Evolutionary conservation across 2,329 filamentous ascomycete genomes (phyloP).

Genomic region (Penicillium sp.): DNA sequence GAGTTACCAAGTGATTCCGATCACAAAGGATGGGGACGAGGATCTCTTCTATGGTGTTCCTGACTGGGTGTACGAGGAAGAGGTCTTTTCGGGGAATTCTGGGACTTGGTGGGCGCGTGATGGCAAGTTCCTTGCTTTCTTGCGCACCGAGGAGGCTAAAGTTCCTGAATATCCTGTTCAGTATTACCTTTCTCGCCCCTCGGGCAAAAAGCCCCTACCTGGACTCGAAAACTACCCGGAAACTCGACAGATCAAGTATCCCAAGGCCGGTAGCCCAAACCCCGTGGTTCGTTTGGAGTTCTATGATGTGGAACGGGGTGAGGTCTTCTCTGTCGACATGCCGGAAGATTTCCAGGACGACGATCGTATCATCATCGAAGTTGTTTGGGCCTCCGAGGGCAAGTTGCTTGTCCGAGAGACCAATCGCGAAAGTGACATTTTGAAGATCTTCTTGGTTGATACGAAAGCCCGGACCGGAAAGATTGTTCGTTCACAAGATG

Average conservation of each 20-base stretch:
- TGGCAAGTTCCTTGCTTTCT: slow-evolving; percentile 84
- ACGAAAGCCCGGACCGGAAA: slow-evolving; percentile 71
- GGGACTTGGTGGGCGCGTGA: slow-evolving; percentile 96
- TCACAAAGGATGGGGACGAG: slow-evolving; percentile 82
- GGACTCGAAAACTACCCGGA: slow-evolving; percentile 91
- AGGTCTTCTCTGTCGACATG: slow-evolving; percentile 78
- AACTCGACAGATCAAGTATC: slow-evolving; percentile 90
- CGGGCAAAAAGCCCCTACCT: slow-evolving; percentile 64
- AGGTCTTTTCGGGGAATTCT: slow-evolving; percentile 75
- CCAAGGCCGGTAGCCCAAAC: slow-evolving; percentile 91
- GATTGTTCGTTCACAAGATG: slow-evolving; percentile 75
- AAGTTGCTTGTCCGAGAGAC: slow-evolving; percentile 88
- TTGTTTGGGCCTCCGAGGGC: slow-evolving; percentile 79
- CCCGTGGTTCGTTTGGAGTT: slow-evolving; percentile 85
- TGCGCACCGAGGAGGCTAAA: slow-evolving; percentile 88
- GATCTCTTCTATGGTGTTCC: slow-evolving; percentile 94
- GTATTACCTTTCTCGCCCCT: slow-evolving; percentile 87
- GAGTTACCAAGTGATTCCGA: slow-evolving; percentile 62
- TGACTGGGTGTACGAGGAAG: slow-evolving; percentile 94
- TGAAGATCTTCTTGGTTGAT: slow-evolving; percentile 85
- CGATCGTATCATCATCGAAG: slow-evolving; percentile 86
- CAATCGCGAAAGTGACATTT: slow-evolving; percentile 88
- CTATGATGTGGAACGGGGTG: slow-evolving; percentile 75
- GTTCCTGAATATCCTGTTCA: slow-evolving; percentile 92
- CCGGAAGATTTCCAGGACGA: slow-evolving; percentile 75